Base-by-base conservation (phyloP, 371 early-diverging fungal species). In the Lichtheimia ramosa region DNA sequence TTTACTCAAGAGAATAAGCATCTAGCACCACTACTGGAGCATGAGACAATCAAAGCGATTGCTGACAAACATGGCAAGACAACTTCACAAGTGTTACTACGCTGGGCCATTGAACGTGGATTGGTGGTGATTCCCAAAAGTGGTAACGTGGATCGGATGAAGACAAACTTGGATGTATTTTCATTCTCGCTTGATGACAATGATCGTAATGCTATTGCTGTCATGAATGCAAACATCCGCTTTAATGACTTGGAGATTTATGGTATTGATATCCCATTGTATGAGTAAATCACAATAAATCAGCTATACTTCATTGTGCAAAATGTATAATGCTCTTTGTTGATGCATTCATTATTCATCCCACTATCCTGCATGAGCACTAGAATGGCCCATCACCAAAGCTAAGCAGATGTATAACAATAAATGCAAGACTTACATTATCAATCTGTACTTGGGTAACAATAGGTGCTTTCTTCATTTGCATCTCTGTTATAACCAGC, bases 41-140 rank as follows among this genome's bases (percentile, higher is more conserved):
- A 68, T 62, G 28, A 74, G 58, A 51, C 41, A 48, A 48, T 83
- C 61, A 51, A 46, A 49, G 51, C 66, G 23, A 77, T 83, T 41
- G 77, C 81, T 5, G 40, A 60, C 16, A 59, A 64, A 28, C 70
- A 77, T 58, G 49, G 58, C 5, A 72, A 68, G 60, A 71, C 72
- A 20, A 48, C 58, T 6, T 77, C 72, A 16, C 83, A 80, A 66
- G 63, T 72, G 39, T 66, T 82, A 16, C 56, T 83, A n/a, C 71
- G 76, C 23, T 82, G 82, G 82, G 68, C 74, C 49, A 52, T 82
- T 55, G 73, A 78, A 56, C 64, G 68, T 59, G 65, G 72, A 24
- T 43, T 72, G 56, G 74, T 70, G 15, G 81, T 83, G 49, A 83
- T 89, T 48, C 89, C 89, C 24, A 89, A 89, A 66, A 78, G 77